These are phyloP conservation scores for Neurospora sp. DNA, from an alignment of 495 filamentous ascomycete species.

Conservation along the genomic window DNA sequence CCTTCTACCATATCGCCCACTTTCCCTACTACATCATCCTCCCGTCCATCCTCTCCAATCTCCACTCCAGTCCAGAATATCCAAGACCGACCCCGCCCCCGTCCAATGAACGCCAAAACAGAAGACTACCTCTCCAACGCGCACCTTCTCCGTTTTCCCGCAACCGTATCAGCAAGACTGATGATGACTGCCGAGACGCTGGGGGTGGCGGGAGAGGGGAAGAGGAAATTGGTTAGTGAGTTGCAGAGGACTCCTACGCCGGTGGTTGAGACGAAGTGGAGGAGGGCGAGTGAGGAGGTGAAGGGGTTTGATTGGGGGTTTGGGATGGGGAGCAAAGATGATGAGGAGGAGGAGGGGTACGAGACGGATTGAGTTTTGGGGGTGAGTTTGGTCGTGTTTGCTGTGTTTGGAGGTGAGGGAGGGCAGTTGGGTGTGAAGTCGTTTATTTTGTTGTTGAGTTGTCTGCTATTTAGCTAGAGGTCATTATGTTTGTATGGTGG, in stretches of 20 bases:
- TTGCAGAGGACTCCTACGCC: neutral
- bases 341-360: neutral
- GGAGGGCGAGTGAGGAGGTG: neutral
- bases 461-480: neutral
- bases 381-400: neutral
- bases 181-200: neutral
- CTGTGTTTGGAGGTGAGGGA: too few species aligned
- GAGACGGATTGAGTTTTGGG: neutral
- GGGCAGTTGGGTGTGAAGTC: neutral
- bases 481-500: neutral
- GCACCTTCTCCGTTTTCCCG: neutral
- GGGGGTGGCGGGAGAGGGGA: neutral
- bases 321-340: neutral
- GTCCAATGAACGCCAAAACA: neutral
- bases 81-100: neutral
- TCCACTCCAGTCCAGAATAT: neutral
- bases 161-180: neutral
- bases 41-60: neutral
- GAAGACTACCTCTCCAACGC: neutral
- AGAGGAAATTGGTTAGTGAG: neutral
- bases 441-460: neutral
- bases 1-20: neutral
- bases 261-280: neutral
- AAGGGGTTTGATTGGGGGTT: neutral
- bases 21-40: neutral